Base-by-base conservation (phyloP, 2,329 filamentous ascomycete species). In the Aspergillus fijiensis region DNA sequence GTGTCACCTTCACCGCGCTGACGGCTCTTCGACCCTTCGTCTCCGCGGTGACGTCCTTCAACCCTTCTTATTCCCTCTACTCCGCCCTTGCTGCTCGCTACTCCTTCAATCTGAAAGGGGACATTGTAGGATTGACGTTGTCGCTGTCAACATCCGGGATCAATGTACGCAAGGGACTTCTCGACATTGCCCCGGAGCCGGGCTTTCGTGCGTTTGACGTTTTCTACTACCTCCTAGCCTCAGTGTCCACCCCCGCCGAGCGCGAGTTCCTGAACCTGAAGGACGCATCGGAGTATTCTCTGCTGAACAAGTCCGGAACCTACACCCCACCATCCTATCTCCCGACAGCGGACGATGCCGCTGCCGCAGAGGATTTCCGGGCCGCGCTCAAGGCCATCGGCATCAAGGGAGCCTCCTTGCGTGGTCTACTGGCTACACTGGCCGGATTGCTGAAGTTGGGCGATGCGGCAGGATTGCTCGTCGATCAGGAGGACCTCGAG, bases 191-290 rank as follows among this genome's bases (percentile, higher is more conserved):
- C 0, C 77, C 87, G 0, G 87, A 96, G 71, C 72, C 87, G 6
- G 95, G 95, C 12, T 92, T 92, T 76, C 88, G 95, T 63, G 95
- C 94, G 3, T 99, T 99, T 68, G 94, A 99, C 72, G 95, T 96
- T 53, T 98, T 99, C 73, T 98, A 99, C 79, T 98, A 97, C 70
- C 86, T 99, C 0, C 83, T 98, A 48, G 96, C 93, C 0, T 92
- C 90, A n/a, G 90, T 91, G 0, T 96, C 95, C 0, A 95, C 91
- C 1, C 87, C 89, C 4, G 89, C 92, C 1, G 95, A 99, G 78
- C 84, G 92, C 58, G 94, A 98, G 72, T 96, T 93, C 62, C 80
- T 99, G 14, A 87, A 89, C 27, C 84, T 99, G 31, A 90, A 92
- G 76, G 82, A 87, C 9, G 86, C 91, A 2, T 89, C 90, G 4